Evolutionary conservation across 306 rosid species (phyloP), one percentile per base, ranked within the genome.

Genomic region (Quercus suber): DNA sequence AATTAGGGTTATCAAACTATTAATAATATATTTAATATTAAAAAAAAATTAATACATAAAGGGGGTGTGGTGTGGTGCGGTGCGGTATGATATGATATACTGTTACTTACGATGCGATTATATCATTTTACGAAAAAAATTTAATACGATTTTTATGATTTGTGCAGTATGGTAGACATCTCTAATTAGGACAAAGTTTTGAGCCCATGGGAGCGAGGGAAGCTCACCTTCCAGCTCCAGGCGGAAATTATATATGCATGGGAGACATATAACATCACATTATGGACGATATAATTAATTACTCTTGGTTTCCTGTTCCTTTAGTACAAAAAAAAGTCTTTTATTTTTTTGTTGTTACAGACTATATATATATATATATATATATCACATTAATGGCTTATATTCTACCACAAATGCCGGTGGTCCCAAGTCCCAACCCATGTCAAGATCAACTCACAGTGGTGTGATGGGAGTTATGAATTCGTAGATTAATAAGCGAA

Each of bases 81-180:
- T 41, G 0, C 3, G 3, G 11, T 41, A 41, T 8, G 0, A 2
- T 41, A 1, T 0, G 12, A 7, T 41, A 0, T 0, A 41, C 1
- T 8, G 3, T 41, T 41, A 8, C 12, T 8, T 41, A 41, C 0
- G 3, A 1, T 41, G 3, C 0, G 3, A 0, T 37, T 37, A 6
- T 37, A 37, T 2, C 10, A 37, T 37, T 37, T 37, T 37, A 37
- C 3, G 0, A 8, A 8, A 8, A 0, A 1, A 2, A 7, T 7
- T 41, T 41, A 2, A 3, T 41, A 11, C 0, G 0, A 41, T 2
- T 41, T 41, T 41, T 41, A 41, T 41, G 45, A 8, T 41, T 41
- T 8, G 3, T 41, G 3, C 1, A 14, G 17, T 49, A 12, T 49
- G 45, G 45, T 2, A 8, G 45, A 8, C 11, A 8, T 3, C 11